Conservation (phyloP, 1,139 yeast species). For the Yamadazyma taylorii region DNA sequence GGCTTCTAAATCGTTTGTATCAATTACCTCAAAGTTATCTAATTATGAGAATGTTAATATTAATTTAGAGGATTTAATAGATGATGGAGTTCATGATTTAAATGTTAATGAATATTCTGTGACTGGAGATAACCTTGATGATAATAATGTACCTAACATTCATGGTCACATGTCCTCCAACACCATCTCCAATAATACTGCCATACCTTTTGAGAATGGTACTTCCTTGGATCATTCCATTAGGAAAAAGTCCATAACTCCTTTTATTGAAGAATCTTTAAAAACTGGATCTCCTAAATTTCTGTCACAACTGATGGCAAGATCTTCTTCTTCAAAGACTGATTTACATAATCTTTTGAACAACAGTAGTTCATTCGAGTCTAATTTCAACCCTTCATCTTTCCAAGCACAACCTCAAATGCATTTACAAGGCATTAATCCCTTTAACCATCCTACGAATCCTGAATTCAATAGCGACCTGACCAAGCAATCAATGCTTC, state of each 20-base stretch:
- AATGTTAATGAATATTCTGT: not conserved
- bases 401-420: not conserved
- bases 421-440: slow-evolving; percentile 1
- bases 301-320: not conserved
- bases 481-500: not conserved
- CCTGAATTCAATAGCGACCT: not conserved
- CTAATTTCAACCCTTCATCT: not conserved
- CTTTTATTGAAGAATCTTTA: not conserved
- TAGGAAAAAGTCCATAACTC: slow-evolving; percentile 2
- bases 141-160: too few species aligned
- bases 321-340: not conserved
- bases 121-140: not conserved
- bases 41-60: slow-evolving; percentile 16
- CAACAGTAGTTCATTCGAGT: not conserved
- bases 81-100: slow-evolving; percentile 7
- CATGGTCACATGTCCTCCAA: too few species aligned
- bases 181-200: too few species aligned
- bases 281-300: not conserved
- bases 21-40: slow-evolving; percentile 36
- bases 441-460: slow-evolving; percentile 2
- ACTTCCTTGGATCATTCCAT: not conserved
- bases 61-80: slow-evolving; percentile 12
- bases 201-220: too few species aligned
- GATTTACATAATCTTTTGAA: not conserved
- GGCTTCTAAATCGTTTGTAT: slow-evolving; percentile 46